phyloP scores from a whole-genome alignment of 352 stramenopile genomes.

The Plasmopara muralis region DNA sequence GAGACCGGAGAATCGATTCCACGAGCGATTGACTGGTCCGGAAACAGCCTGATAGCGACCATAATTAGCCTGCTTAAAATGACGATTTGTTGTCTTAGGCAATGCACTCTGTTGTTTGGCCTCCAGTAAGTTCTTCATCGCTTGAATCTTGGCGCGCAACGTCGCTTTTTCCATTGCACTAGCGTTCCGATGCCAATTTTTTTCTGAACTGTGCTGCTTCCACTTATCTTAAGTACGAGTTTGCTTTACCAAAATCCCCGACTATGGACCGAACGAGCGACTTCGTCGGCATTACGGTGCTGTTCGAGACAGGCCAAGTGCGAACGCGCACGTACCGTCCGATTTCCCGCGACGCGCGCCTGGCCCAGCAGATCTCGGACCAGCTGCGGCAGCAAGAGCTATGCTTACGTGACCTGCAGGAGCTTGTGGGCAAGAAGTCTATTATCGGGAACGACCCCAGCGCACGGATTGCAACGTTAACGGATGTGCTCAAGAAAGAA shows the following conservation, averaged over 20 bases:
- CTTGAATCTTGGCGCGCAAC: slow-evolving; percentile 76
- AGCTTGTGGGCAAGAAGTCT: slow-evolving; percentile 63
- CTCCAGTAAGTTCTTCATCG: slow-evolving; percentile 71
- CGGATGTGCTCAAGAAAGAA: slow-evolving; percentile 75
- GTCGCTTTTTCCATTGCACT: slow-evolving; percentile 58
- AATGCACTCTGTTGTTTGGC: slow-evolving; percentile 25
- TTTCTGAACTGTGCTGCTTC: neutral
- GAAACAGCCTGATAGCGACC: slow-evolving; percentile 5
- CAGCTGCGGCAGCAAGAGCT: slow-evolving; percentile 76
- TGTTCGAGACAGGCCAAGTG: slow-evolving; percentile 62
- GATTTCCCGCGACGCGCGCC: slow-evolving; percentile 61
- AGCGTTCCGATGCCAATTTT: neutral
- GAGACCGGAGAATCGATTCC: slow-evolving; percentile 24
- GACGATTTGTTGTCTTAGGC: neutral
- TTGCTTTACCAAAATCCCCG: neutral
- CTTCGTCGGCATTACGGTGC: slow-evolving; percentile 79
- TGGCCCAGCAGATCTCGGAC: slow-evolving; percentile 76
- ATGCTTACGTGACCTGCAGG: slow-evolving; percentile 66
- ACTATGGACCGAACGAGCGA: slow-evolving; percentile 66
- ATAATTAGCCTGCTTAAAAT: slow-evolving; percentile 1
- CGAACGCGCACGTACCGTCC: slow-evolving; percentile 48
- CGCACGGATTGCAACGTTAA: slow-evolving; percentile 69
- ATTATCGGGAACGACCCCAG: slow-evolving; percentile 74
- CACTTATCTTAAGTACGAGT: slow-evolving; percentile 11
- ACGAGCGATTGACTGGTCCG: slow-evolving; percentile 34